Conservation (phyloP, 345 rosid species). For the Leavenworthia alabamica region DNA sequence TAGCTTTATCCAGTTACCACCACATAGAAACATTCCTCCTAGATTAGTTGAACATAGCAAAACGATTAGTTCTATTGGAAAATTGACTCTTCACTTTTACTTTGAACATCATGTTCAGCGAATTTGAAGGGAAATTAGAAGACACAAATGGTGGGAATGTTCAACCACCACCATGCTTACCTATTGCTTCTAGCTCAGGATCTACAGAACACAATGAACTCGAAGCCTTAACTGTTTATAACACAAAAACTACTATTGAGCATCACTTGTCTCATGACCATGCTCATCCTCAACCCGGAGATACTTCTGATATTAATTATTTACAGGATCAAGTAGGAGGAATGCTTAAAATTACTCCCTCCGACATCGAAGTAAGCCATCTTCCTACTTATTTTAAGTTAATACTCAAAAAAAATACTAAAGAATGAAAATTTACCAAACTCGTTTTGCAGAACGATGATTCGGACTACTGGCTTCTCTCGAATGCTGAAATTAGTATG, state of each 20-base stretch:
- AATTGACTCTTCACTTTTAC: neutral
- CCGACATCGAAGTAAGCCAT: slow-evolving; percentile 70
- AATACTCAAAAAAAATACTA: too few species aligned
- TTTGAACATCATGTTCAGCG: slow-evolving; percentile 41
- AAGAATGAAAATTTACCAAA: too few species aligned
- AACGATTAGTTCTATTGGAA: neutral
- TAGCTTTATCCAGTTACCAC: neutral
- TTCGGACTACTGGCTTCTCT: slow-evolving; percentile 84
- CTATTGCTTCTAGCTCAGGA: slow-evolving; percentile 54
- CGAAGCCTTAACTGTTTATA: slow-evolving; percentile 34
- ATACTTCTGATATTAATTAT: slow-evolving; percentile 45
- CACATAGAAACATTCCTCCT: neutral
- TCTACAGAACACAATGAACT: slow-evolving; percentile 51
- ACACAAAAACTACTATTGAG: too few species aligned
- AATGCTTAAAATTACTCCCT: slow-evolving; percentile 82
- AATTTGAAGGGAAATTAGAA: slow-evolving; percentile 86
- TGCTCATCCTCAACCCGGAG: slow-evolving; percentile 27
- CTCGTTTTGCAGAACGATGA: slow-evolving; percentile 55
- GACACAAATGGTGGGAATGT: slow-evolving; percentile 58
- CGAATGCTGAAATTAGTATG: slow-evolving; percentile 76
- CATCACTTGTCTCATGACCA: too few species aligned
- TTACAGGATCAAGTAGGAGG: slow-evolving; percentile 77
- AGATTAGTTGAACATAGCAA: neutral
- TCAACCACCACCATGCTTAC: slow-evolving; percentile 35
- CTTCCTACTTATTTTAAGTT: neutral